A percentile compares a stretch with the other conserved stretches of the same genome.
phyloP scores from a whole-genome alignment of 768 basidiomycete genomes.

The Pleurotus tuber-regium region DNA sequence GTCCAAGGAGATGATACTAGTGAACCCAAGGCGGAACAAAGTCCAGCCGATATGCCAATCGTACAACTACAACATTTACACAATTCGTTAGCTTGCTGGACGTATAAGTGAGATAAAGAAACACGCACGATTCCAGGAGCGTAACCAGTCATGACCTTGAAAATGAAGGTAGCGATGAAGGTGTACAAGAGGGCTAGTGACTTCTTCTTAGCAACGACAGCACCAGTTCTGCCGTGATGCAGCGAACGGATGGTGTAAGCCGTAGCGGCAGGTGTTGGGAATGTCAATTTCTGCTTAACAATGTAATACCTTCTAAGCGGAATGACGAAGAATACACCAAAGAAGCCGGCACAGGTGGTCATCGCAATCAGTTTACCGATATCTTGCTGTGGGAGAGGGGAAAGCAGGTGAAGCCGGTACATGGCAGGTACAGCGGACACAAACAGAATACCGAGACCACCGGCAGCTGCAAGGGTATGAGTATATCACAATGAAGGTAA shows the following conservation, averaged over 20 bases:
- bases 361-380: conserved; percentile 56
- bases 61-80: conserved; percentile 38
- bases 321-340: conserved; percentile 66
- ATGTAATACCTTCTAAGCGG: conserved; percentile 63
- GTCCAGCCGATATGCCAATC: conserved; percentile 70
- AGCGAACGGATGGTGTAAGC: conserved; percentile 23
- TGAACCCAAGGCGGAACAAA: conserved; percentile 56
- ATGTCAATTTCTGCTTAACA: conserved; percentile 58
- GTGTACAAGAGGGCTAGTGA: conserved; percentile 45
- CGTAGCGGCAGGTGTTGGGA: conserved; percentile 65
- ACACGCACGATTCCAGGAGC: conserved; percentile 52
- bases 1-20: conserved; percentile 54
- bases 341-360: conserved; percentile 52
- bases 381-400: conserved; percentile 44
- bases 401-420: conserved; percentile 51
- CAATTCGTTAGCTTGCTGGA: background rate
- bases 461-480: conserved; percentile 36
- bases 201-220: conserved; percentile 53
- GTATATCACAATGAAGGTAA: conserved; percentile 3
- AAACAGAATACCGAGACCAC: conserved; percentile 58
- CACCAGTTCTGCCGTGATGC: conserved; percentile 50
- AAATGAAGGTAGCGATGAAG: conserved; percentile 45
- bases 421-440: conserved; percentile 61
- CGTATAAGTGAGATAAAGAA: background rate
- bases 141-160: conserved; percentile 55